A percentile compares a stretch with the other conserved stretches of the same genome.
Conservation (phyloP, 2,329 filamentous ascomycete species). For the Colletotrichum liaoningense region DNA sequence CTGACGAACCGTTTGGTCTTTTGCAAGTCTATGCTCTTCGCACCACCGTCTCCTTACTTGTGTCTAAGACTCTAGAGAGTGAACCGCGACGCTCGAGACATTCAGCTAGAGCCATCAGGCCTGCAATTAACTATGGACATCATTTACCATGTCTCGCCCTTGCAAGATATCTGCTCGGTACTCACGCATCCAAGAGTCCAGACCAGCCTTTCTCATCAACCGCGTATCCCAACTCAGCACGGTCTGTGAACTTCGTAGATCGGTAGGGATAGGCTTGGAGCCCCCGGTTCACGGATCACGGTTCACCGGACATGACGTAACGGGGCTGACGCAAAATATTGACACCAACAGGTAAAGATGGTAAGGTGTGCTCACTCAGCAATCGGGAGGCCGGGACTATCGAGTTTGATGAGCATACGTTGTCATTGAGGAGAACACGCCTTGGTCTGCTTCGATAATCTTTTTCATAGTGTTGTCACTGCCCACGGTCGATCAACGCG, state of each 20-base stretch:
- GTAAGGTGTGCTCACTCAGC: not conserved
- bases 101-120: too few species aligned
- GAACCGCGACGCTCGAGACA: not conserved
- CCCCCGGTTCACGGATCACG: not conserved
- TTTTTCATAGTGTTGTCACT: not conserved
- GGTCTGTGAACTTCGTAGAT: not conserved
- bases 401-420: not conserved
- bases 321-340: not conserved
- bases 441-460: not conserved
- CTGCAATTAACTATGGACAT: not conserved
- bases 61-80: not conserved
- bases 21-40: not conserved
- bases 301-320: slow-evolving; percentile 22
- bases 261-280: slow-evolving; percentile 4
- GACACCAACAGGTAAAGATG: not conserved
- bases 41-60: not conserved
- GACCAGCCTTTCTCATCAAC: not conserved
- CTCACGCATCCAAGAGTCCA: not conserved
- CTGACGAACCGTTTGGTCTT: slow-evolving; percentile 12
- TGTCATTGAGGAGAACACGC: not conserved
- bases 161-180: not conserved
- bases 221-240: too few species aligned
- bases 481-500: slow-evolving; percentile 2
- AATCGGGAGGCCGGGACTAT: not conserved
- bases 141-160: not conserved